Evolutionary conservation across 2,329 filamentous ascomycete species (phyloP).

Genomic region (Triangularia setosa): DNA sequence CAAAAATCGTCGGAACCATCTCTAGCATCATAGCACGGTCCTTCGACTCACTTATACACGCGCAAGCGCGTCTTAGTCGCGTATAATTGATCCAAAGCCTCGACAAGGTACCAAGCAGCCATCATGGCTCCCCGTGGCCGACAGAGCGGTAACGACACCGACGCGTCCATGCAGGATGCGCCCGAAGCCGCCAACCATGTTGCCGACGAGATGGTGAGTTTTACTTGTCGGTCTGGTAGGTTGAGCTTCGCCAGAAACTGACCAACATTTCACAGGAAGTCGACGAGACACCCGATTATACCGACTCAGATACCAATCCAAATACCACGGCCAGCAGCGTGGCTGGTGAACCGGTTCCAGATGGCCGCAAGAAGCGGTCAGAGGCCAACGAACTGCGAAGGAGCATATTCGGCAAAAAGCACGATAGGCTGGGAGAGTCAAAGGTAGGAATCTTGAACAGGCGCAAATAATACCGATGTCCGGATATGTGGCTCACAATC

Average conservation of each 20-base stretch:
- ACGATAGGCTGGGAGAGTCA: constrained; percentile 84
- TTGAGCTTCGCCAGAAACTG: constrained; percentile 6
- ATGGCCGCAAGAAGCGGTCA: constrained; percentile 80
- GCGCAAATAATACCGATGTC: background rate
- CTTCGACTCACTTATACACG: constrained; percentile 19
- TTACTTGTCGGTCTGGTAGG: background rate
- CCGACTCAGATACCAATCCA: constrained; percentile 63
- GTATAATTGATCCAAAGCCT: constrained; percentile 31
- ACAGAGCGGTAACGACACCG: constrained; percentile 51
- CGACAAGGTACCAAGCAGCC: constrained; percentile 21
- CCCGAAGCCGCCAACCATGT: constrained; percentile 41
- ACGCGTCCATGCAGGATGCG: constrained; percentile 62
- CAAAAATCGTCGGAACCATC: constrained; percentile 11
- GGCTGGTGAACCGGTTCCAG: constrained; percentile 65
- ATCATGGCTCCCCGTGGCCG: constrained; percentile 55
- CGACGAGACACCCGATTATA: constrained; percentile 63
- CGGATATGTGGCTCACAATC: constrained; percentile 1
- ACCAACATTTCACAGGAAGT: constrained; percentile 45
- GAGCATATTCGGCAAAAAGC: constrained; percentile 92
- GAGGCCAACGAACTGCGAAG: constrained; percentile 87
- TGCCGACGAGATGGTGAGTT: constrained; percentile 48
- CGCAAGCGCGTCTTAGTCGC: constrained; percentile 52
- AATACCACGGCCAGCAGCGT: constrained; percentile 79
- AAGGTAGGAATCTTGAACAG: constrained; percentile 57
- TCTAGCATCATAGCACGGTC: background rate